Conservation (phyloP, 2,329 filamentous ascomycete genomes). For the Metarhizium guizhouense region DNA sequence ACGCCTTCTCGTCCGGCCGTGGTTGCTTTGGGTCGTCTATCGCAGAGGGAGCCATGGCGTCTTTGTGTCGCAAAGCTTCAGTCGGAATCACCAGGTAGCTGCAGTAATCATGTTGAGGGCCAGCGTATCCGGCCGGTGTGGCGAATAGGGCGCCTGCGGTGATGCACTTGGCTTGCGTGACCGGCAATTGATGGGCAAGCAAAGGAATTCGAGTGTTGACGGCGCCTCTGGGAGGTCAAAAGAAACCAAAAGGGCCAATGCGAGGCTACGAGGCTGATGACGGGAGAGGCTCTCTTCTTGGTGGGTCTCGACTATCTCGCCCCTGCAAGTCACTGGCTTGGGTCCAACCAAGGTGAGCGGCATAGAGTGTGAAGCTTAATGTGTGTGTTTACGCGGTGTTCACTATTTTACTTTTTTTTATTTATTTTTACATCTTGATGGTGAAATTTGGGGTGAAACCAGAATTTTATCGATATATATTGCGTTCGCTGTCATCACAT, state of each 20-base stretch:
- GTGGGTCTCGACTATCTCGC: conserved; percentile 6
- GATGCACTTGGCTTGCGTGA: background rate
- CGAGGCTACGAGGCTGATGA: conserved; percentile 29
- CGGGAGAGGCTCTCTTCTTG: conserved; percentile 10
- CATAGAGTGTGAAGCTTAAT: too few species aligned
- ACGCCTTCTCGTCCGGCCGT: conserved; percentile 30
- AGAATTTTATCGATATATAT: too few species aligned
- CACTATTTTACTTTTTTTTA: too few species aligned
- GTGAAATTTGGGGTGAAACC: too few species aligned
- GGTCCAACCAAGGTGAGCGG: too few species aligned
- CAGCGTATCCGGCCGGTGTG: conserved; percentile 1
- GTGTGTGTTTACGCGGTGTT: background rate
- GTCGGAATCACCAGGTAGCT: background rate
- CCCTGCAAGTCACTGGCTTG: background rate
- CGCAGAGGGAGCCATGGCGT: conserved; percentile 44
- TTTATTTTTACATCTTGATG: too few species aligned
- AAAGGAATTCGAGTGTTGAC: background rate
- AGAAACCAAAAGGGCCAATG: conserved; percentile 8
- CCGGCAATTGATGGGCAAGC: background rate
- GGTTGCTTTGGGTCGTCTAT: conserved; percentile 33
- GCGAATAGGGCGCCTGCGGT: conserved; percentile 1
- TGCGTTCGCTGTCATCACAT: background rate
- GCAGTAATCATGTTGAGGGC: conserved; percentile 3
- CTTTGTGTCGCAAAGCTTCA: conserved; percentile 7
- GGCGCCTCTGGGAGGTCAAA: background rate